Evolutionary conservation across 129 eudicot species (phyloP).

Genomic region (Cynara cardunculus): DNA sequence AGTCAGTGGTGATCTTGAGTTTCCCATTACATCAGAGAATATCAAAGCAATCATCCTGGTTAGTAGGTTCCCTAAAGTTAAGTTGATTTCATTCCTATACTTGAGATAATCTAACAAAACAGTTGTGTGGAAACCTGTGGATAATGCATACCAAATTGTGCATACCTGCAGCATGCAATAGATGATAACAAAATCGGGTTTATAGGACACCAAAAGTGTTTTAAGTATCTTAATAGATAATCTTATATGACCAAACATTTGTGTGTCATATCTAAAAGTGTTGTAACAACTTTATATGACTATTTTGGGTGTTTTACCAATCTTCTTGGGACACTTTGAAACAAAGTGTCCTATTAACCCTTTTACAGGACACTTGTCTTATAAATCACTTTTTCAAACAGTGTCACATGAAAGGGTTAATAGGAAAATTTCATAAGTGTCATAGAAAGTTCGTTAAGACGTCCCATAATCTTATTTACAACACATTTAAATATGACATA

Average conservation of each 20-base stretch:
- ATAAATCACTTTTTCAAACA: neutral
- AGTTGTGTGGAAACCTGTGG: neutral
- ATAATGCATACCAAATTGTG: neutral
- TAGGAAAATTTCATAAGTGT: no score
- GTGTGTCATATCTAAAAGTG: neutral
- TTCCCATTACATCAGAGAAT: conserved; percentile 1
- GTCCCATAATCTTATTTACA: neutral
- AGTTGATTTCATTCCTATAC: neutral
- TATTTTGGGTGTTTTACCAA: neutral
- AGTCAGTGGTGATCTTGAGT: neutral
- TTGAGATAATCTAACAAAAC: neutral
- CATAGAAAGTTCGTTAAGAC: neutral
- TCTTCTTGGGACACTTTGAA: no score
- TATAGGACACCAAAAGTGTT: neutral
- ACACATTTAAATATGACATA: no score
- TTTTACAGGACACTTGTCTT: neutral
- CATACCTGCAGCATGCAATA: neutral
- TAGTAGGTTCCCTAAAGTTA: neutral
- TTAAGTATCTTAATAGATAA: neutral
- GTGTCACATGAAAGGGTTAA: no score
- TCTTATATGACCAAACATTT: neutral
- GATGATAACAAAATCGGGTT: neutral
- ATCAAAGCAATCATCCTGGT: conserved; percentile 21
- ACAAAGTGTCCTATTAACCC: neutral
- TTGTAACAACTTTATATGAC: neutral